Percentiles rank a stretch among this genome's conserved stretches.
Evolutionary conservation across 177 flowering plant genomes (phyloP).

Genomic region (Telopea speciosissima): DNA sequence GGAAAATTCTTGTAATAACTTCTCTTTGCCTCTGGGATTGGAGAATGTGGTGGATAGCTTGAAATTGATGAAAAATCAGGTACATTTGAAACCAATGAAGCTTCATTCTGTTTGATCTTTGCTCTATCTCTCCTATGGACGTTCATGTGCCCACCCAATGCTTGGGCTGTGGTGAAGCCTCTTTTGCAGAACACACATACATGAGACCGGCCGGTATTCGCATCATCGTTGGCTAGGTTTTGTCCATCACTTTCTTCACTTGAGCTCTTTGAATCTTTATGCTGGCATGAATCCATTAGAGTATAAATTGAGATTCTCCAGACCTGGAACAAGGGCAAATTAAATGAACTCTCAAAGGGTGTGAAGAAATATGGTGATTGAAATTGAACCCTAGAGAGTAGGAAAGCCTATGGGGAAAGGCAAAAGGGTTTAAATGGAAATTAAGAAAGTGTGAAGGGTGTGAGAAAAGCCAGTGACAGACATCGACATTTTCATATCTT

Average conservation of each 20-base stretch:
- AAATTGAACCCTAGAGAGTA: background rate
- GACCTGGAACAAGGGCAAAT: background rate
- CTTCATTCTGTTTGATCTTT: conserved; percentile 23
- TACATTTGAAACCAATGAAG: conserved; percentile 7
- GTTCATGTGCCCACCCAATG: conserved; percentile 81
- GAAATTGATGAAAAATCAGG: conserved; percentile 9
- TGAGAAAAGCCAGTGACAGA: conserved; percentile 19
- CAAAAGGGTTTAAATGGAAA: conserved; percentile 8
- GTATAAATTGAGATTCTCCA: background rate
- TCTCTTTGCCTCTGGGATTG: conserved; percentile 18
- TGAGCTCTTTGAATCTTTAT: conserved; percentile 24
- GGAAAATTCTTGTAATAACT: conserved; percentile 25
- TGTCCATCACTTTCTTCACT: conserved; percentile 34
- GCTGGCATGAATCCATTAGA: conserved; percentile 27
- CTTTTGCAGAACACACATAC: conserved; percentile 64
- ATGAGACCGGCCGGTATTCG: conserved; percentile 32
- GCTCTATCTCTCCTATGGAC: conserved; percentile 66
- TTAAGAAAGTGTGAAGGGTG: conserved; percentile 1
- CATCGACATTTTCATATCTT: conserved; percentile 21
- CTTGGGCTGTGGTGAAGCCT: conserved; percentile 78
- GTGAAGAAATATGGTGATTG: background rate
- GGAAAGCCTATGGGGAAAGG: conserved; percentile 5
- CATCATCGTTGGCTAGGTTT: conserved; percentile 25
- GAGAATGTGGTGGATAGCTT: conserved; percentile 8
- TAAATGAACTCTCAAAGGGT: background rate